Base-by-base conservation (phyloP, 2,329 filamentous ascomycete genomes). In the Hymenoscyphus albidus region DNA sequence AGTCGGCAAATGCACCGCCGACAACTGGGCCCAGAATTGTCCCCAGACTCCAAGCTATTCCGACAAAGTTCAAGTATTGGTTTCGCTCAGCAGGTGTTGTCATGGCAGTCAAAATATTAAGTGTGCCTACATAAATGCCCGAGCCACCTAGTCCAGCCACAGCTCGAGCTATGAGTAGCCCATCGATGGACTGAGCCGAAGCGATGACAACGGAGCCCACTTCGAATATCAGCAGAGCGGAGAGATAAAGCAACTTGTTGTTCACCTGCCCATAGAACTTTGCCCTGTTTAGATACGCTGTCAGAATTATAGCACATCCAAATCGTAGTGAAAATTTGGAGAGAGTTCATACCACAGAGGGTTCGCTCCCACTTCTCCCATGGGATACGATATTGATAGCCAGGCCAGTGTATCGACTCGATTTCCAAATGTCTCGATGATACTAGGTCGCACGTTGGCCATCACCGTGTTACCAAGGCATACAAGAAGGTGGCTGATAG, bases 21-120 rank as follows among this genome's bases (percentile, higher is more conserved):
- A 82, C 72, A 12, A 83, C 73, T 1, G 81, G 81, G 0, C 82
- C 82, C 1, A 83, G 70, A 4, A 82, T 76, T 3, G 75, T 78
- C 3, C 80, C 81, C 4, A 80, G 57, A 42, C 80, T 79, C 78
- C 80, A 83, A 0, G 66, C 70, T 35, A 73, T 65, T 62, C 74
- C 75, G 38, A 76, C 71, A 27, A 73, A 64, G 9, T 73, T 75
- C 22, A 74, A 72, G 57, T 77, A 76, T 40, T 75, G 68, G 3
- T 78, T 75, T 16, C 78, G 72, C 55, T 77, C 74, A 3, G 74
- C 67, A 1, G 75, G 75, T 1, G 74, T 72, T 0, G 75, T 77
- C 10, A 71, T 70, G 22, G 73, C 78, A 0, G 76, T 78, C 60
- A 81, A 77, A 40, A 81, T 78, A 1, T 76, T 80, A 74, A 82